Percentiles rank a stretch among this genome's conserved stretches.
Conservation (phyloP, 2,329 filamentous ascomycete species). For the Phaeosphaeria sp. region DNA sequence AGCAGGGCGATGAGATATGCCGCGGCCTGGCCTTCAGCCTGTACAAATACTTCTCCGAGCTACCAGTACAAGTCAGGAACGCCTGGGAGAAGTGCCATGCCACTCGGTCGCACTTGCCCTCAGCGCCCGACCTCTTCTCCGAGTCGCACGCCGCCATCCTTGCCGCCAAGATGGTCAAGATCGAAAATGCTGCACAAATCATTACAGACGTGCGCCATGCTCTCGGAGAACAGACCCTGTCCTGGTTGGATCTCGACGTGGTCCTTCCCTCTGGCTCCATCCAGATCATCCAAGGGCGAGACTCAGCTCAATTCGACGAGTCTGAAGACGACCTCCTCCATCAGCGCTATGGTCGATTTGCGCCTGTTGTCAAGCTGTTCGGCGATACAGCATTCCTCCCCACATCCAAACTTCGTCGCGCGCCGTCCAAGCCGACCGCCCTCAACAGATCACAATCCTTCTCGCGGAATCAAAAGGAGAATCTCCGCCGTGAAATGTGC, state of each 20-base stretch:
- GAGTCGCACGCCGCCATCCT: conserved; percentile 93
- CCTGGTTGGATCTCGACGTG: conserved; percentile 86
- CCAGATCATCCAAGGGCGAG: conserved; percentile 45
- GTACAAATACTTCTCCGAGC: conserved; percentile 91
- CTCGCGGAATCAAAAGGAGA: conserved; percentile 80
- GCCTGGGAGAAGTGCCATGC: conserved; percentile 65
- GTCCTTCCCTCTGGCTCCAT: conserved; percentile 82
- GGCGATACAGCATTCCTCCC: conserved; percentile 87
- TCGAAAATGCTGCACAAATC: conserved; percentile 77
- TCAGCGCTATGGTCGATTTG: conserved; percentile 79
- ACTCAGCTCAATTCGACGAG: conserved; percentile 66
- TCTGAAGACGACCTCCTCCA: conserved; percentile 70
- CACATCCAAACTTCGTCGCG: conserved; percentile 81
- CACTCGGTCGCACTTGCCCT: conserved; percentile 64
- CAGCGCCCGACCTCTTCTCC: conserved; percentile 75
- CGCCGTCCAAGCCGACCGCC: conserved; percentile 84
- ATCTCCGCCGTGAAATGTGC: conserved; percentile 83
- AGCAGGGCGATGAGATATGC: conserved; percentile 93
- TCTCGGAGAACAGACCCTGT: conserved; percentile 80
- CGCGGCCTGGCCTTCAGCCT: conserved; percentile 90
- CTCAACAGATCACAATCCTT: conserved; percentile 81
- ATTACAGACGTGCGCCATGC: conserved; percentile 76
- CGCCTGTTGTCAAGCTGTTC: conserved; percentile 76
- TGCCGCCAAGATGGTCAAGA: conserved; percentile 81
- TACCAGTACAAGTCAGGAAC: conserved; percentile 77